A percentile compares a stretch with the other conserved stretches of the same genome.
Evolutionary conservation across 805 yeast genomes (phyloP).

Genomic region (fission yeast (Schizosaccharomyces pombe)): ASM294v3 CU329670.1:4505001-4505500

Average conservation of each 20-base stretch:
- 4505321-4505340: not conserved
- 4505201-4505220: not conserved
- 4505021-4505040: not conserved
- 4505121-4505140: not conserved
- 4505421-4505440: not conserved
- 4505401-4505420: not conserved
- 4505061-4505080: not conserved
- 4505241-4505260: not conserved
- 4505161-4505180: not conserved
- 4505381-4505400: not conserved
- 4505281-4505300: not conserved
- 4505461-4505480: not conserved
- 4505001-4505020: not conserved
- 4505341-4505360: not conserved
- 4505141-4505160: not conserved
- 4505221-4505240: not conserved
- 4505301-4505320: conserved; percentile 1
- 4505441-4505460: not conserved
- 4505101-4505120: not conserved
- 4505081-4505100: not conserved
- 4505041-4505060: not conserved
- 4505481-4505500: not conserved
- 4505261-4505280: not conserved
- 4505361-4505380: not conserved
- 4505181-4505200: not conserved